Percentiles rank a stretch among this genome's conserved stretches.
These are phyloP conservation scores for Hypsizygus marmoreus DNA, from an alignment of 768 basidiomycete genomes.

Conservation along the genomic window DNA sequence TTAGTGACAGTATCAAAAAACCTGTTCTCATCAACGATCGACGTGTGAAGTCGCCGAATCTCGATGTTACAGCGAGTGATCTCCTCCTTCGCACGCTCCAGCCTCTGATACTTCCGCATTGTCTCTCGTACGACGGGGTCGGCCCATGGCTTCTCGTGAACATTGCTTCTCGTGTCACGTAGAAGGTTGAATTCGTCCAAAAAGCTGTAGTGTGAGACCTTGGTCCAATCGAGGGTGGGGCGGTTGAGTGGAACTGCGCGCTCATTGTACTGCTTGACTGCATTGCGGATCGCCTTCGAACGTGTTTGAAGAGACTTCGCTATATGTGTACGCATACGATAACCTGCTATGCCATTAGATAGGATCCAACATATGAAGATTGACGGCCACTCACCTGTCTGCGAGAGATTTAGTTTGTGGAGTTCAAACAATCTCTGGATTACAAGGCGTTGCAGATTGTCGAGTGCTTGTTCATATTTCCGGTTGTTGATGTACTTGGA, in stretches of 20 bases:
- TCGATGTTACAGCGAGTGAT: slow-evolving; percentile 19
- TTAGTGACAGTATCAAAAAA: not conserved
- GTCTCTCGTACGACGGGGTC: slow-evolving; percentile 19
- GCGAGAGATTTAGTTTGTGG: slow-evolving; percentile 35
- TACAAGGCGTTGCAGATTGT: not conserved
- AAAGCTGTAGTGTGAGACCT: slow-evolving; percentile 27
- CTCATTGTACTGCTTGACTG: slow-evolving; percentile 29
- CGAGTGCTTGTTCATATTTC: slow-evolving; percentile 1
- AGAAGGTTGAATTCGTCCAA: slow-evolving; percentile 32
- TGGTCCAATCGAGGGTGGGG: slow-evolving; percentile 22
- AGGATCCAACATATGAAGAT: no score
- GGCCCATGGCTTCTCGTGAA: slow-evolving; percentile 26
- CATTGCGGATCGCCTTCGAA: slow-evolving; percentile 29
- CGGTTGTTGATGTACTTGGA: not conserved
- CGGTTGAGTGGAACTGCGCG: slow-evolving; percentile 23
- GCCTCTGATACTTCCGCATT: slow-evolving; percentile 18
- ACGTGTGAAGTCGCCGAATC: slow-evolving; percentile 24
- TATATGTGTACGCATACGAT: slow-evolving; percentile 30
- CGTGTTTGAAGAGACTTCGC: slow-evolving; percentile 28
- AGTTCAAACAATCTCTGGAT: slow-evolving; percentile 30
- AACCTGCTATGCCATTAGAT: slow-evolving; percentile 17
- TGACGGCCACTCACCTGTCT: slow-evolving; percentile 32
- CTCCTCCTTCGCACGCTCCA: slow-evolving; percentile 8
- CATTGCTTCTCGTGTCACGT: slow-evolving; percentile 22
- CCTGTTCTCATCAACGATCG: slow-evolving; percentile 19